These are phyloP conservation scores for Pleurotus djamor DNA, from an alignment of 768 basidiomycete species.

Conservation along the genomic window DNA sequence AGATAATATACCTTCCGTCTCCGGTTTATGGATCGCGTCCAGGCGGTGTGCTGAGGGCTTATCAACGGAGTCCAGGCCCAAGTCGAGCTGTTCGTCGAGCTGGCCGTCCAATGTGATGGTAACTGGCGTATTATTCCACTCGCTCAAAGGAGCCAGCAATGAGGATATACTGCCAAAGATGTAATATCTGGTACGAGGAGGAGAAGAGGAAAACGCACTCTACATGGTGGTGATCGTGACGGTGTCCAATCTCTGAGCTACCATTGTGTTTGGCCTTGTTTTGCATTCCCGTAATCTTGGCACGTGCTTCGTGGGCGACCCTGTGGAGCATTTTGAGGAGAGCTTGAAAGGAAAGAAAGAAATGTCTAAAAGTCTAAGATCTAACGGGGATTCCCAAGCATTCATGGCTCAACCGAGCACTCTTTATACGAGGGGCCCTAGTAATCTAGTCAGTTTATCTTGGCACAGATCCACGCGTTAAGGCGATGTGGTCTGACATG, in stretches of 20 bases:
- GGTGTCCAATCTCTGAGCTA: background rate
- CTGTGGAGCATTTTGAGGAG: background rate
- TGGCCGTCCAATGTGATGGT: background rate
- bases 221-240: background rate
- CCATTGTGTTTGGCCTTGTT: background rate
- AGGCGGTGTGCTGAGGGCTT: constrained; percentile 2
- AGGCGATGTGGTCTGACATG: background rate
- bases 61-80: constrained; percentile 5
- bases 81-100: background rate
- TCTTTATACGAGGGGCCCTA: background rate
- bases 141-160: constrained; percentile 9
- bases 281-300: constrained; percentile 2
- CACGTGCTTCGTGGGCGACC: background rate
- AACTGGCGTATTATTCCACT: constrained; percentile 7
- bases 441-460: background rate
- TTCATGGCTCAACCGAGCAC: background rate
- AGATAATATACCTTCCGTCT: background rate
- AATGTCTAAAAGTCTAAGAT: constrained; percentile 3
- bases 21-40: constrained; percentile 5
- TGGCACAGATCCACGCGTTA: constrained; percentile 7
- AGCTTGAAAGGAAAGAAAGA: background rate
- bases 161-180: constrained; percentile 6
- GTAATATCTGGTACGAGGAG: background rate
- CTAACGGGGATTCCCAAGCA: constrained; percentile 2
- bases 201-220: background rate